A percentile compares a stretch with the other conserved stretches of the same genome.
These are phyloP conservation scores for Neurospora sp. DNA, from an alignment of 2,329 filamentous ascomycete genomes.

Conservation along the genomic window DNA sequence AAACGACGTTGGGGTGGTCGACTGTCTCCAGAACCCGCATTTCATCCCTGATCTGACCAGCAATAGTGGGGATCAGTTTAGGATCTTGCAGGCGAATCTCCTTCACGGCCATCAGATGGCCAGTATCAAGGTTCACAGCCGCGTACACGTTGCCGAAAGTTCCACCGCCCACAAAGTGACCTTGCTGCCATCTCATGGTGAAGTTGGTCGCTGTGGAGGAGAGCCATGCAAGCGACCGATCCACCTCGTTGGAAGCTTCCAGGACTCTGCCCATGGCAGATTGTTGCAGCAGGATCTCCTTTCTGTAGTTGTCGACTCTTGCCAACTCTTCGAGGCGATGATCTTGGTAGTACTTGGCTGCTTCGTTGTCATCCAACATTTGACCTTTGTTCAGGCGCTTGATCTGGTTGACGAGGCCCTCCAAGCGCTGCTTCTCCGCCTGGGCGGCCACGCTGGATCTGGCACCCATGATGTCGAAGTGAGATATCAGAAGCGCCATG, in stretches of 20 bases:
- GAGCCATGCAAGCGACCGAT: constrained; percentile 86
- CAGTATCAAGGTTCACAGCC: constrained; percentile 92
- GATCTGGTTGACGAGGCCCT: constrained; percentile 68
- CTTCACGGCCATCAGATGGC: constrained; percentile 96
- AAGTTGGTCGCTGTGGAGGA: constrained; percentile 93
- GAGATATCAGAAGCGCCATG: constrained; percentile 94
- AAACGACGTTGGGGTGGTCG: constrained; percentile 95
- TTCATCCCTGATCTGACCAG: constrained; percentile 88
- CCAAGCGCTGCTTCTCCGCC: constrained; percentile 81
- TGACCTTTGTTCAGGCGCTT: constrained; percentile 69
- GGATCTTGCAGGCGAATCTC: constrained; percentile 96
- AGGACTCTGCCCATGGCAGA: constrained; percentile 84
- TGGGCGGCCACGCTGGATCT: constrained; percentile 88
- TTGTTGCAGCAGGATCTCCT: constrained; percentile 72
- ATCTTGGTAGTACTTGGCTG: constrained; percentile 61
- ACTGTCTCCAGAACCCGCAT: constrained; percentile 94
- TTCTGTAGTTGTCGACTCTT: constrained; percentile 68
- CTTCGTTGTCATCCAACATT: constrained; percentile 74
- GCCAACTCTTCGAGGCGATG: constrained; percentile 65
- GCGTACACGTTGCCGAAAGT: constrained; percentile 97
- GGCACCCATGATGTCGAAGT: constrained; percentile 98
- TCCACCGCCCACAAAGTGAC: constrained; percentile 93
- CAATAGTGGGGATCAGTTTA: constrained; percentile 88
- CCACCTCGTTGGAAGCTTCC: constrained; percentile 90
- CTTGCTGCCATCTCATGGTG: constrained; percentile 94